Evolutionary conservation across 1,284 basidiomycete genomes (phyloP).

Genomic region (Heterobasidion occidentale): DNA sequence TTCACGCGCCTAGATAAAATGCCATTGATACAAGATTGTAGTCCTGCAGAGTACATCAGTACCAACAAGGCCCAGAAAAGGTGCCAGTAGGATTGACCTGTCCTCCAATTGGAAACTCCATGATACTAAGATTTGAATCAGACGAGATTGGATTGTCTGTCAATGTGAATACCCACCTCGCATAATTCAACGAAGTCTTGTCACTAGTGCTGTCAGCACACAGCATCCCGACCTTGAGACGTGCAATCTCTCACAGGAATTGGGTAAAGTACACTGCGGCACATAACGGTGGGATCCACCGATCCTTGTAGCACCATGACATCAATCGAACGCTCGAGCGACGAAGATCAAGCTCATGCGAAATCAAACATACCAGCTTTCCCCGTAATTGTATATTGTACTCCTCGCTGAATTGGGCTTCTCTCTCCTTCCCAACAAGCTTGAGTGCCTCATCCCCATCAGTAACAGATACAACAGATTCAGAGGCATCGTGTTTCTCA

Average conservation of each 20-base stretch:
- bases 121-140: slow-evolving; percentile 33
- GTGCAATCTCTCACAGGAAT: slow-evolving; percentile 37
- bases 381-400: slow-evolving; percentile 46
- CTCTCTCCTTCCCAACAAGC: slow-evolving; percentile 46
- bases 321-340: neutral
- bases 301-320: slow-evolving; percentile 30
- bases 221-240: neutral
- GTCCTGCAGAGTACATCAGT: slow-evolving; percentile 24
- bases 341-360: neutral
- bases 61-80: neutral
- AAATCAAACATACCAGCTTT: slow-evolving; percentile 37
- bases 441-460: slow-evolving; percentile 49
- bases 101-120: slow-evolving; percentile 57
- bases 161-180: slow-evolving; percentile 32
- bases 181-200: slow-evolving; percentile 63
- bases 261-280: slow-evolving; percentile 64
- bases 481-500: slow-evolving; percentile 17
- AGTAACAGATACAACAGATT: slow-evolving; percentile 15
- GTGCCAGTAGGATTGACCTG: slow-evolving; percentile 29
- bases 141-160: neutral
- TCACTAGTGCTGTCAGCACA: slow-evolving; percentile 30
- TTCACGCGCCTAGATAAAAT: slow-evolving; percentile 46
- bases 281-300: slow-evolving; percentile 50
- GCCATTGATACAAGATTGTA: slow-evolving; percentile 63
- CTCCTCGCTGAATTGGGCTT: slow-evolving; percentile 49